phyloP scores from a whole-genome alignment of 768 basidiomycete species.

The Pulveroboletus sp. region DNA sequence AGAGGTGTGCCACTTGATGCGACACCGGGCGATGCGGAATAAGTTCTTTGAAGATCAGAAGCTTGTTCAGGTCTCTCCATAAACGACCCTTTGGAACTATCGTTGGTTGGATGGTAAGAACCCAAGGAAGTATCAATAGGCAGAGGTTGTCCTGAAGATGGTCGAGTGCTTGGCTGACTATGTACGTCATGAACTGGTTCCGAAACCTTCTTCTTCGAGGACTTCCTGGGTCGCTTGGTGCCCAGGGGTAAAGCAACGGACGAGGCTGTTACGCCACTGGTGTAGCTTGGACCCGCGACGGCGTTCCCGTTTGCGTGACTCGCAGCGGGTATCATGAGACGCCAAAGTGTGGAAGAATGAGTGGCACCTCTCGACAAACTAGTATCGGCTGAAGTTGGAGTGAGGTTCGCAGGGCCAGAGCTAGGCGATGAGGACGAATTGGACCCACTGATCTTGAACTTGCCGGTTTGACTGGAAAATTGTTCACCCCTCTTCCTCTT shows the following conservation, averaged over 20 bases:
- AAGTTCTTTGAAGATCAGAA: neutral
- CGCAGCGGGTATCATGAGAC: constrained; percentile 1
- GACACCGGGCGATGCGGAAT: neutral
- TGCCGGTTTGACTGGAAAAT: constrained; percentile 43
- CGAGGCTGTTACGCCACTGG: neutral
- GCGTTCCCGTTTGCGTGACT: constrained; percentile 3
- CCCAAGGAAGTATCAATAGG: neutral
- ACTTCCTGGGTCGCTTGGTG: constrained; percentile 11
- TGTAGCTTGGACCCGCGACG: constrained; percentile 1
- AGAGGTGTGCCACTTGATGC: constrained; percentile 5
- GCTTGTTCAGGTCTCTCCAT: constrained; percentile 1
- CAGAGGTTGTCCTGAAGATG: constrained; percentile 6
- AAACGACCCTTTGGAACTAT: constrained; percentile 1
- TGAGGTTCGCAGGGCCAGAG: constrained; percentile 32
- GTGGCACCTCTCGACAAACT: neutral
- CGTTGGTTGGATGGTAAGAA: constrained; percentile 5
- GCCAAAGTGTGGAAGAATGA: neutral
- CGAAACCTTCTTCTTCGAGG: constrained; percentile 8
- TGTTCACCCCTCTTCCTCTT: constrained; percentile 33
- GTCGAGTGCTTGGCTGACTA: constrained; percentile 4
- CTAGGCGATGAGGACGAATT: constrained; percentile 23
- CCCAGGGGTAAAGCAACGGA: neutral
- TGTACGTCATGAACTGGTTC: neutral
- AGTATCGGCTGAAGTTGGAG: constrained; percentile 19
- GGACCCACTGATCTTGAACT: constrained; percentile 41